A percentile compares a stretch with the other conserved stretches of the same genome.
phyloP scores from a whole-genome alignment of 1,139 yeast genomes.

The Candida sp. region DNA sequence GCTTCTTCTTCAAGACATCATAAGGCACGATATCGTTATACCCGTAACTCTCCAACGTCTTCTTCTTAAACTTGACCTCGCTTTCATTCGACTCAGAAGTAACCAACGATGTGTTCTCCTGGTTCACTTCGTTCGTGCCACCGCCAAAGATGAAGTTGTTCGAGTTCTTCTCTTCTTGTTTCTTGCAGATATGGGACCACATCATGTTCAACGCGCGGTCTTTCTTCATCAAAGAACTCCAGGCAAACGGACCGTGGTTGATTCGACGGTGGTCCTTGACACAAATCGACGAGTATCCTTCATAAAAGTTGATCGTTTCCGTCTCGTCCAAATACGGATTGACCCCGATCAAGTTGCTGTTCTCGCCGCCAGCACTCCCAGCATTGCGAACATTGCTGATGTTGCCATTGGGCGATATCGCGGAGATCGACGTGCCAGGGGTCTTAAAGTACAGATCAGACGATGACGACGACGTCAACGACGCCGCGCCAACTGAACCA shows the following conservation, averaged over 20 bases:
- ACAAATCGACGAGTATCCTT: constrained; percentile 44
- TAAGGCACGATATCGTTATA: constrained; percentile 41
- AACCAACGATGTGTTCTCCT: constrained; percentile 28
- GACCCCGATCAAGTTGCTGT: constrained; percentile 15
- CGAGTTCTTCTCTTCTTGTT: constrained; percentile 23
- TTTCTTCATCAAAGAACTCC: constrained; percentile 50
- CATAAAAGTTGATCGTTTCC: constrained; percentile 44
- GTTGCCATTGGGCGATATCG: too few relatives aligned
- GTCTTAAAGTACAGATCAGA: constrained; percentile 1
- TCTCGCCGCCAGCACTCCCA: not conserved
- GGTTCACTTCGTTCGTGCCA: constrained; percentile 22
- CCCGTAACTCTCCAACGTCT: constrained; percentile 40
- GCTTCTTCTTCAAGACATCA: constrained; percentile 24
- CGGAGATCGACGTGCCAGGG: not conserved
- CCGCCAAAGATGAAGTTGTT: constrained; percentile 22
- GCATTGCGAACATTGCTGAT: not conserved
- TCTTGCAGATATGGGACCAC: constrained; percentile 34
- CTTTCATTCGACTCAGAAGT: constrained; percentile 17
- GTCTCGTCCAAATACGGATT: constrained; percentile 28
- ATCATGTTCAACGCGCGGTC: constrained; percentile 47
- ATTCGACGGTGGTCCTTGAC: constrained; percentile 36
- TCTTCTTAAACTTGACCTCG: constrained; percentile 28
- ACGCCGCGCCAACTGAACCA: too few relatives aligned
- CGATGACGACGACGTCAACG: too few relatives aligned
- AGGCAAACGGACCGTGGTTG: constrained; percentile 54